phyloP scores from a whole-genome alignment of 345 rosid genomes.

The Crucihimalaya himalaica region DNA sequence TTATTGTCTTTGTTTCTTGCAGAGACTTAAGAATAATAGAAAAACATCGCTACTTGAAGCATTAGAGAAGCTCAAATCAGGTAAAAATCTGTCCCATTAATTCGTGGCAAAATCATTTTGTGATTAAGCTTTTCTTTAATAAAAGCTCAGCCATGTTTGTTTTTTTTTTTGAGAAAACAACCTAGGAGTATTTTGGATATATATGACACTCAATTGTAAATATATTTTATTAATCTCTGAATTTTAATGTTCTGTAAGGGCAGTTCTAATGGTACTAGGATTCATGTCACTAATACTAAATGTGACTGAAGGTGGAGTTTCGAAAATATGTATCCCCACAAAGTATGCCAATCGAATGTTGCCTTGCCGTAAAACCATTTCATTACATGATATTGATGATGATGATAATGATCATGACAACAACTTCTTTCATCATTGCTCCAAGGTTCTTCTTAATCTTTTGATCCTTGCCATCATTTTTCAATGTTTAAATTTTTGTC shows the following conservation, averaged over 20 bases:
- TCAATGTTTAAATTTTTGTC: neutral
- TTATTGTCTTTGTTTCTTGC: neutral
- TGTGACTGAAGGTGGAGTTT: constrained; percentile 47
- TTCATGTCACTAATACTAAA: constrained; percentile 74
- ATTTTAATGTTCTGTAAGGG: neutral
- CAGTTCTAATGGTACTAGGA: constrained; percentile 74
- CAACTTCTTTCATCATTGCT: constrained; percentile 36
- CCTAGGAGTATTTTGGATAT: neutral
- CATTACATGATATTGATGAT: constrained; percentile 26
- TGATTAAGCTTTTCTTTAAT: neutral
- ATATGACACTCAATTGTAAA: neutral
- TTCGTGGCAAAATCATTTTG: neutral
- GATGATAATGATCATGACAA: neutral
- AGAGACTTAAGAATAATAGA: constrained; percentile 66
- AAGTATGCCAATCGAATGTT: constrained; percentile 54
- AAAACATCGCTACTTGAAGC: constrained; percentile 64
- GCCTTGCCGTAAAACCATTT: constrained; percentile 45
- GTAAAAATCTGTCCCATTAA: constrained; percentile 26
- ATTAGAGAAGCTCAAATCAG: constrained; percentile 69
- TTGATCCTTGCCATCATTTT: neutral
- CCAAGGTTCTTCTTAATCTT: constrained; percentile 47
- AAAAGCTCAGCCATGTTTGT: neutral
- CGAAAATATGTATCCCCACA: constrained; percentile 64
- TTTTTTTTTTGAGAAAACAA: too few species aligned
- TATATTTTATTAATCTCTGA: neutral